Conservation (phyloP, 2,329 filamentous ascomycete species). For the Pseudocercospora fuligena region DNA sequence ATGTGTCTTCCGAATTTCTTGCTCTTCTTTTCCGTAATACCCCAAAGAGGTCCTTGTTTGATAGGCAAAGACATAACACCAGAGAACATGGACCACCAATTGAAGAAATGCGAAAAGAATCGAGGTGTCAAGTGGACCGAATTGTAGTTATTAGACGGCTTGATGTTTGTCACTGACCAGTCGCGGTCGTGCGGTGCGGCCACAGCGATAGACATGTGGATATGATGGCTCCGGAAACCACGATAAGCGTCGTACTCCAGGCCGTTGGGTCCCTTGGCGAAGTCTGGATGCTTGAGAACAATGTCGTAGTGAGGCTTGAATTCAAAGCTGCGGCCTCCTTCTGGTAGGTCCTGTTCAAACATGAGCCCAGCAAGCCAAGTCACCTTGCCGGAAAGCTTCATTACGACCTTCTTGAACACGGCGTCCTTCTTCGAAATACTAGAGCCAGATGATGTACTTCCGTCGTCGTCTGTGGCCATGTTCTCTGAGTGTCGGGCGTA, state of each 20-base stretch:
- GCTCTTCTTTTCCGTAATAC: slow-evolving; percentile 90
- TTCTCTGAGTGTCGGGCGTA: slow-evolving; percentile 72
- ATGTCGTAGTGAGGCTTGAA: slow-evolving; percentile 95
- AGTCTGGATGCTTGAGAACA: slow-evolving; percentile 78
- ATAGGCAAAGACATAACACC: slow-evolving; percentile 93
- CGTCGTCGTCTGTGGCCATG: slow-evolving; percentile 55
- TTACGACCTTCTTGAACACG: slow-evolving; percentile 96
- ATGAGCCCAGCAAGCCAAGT: slow-evolving; percentile 89
- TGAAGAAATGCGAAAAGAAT: slow-evolving; percentile 98
- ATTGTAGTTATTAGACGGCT: slow-evolving; percentile 89
- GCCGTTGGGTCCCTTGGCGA: slow-evolving; percentile 63
- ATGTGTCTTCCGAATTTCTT: slow-evolving; percentile 98
- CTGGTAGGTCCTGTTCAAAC: slow-evolving; percentile 81
- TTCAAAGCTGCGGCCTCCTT: slow-evolving; percentile 76
- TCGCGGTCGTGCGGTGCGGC: slow-evolving; percentile 84
- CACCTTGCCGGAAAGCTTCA: slow-evolving; percentile 97
- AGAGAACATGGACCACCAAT: slow-evolving; percentile 96
- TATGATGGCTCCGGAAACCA: slow-evolving; percentile 95
- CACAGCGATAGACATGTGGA: slow-evolving; percentile 91
- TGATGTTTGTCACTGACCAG: slow-evolving; percentile 76
- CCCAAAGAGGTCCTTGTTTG: slow-evolving; percentile 89
- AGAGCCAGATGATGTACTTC: slow-evolving; percentile 62
- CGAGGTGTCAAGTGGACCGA: slow-evolving; percentile 91
- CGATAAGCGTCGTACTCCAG: slow-evolving; percentile 85
- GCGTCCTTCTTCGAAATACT: slow-evolving; percentile 73